Percentiles rank a stretch among this genome's conserved stretches.
phyloP scores from a whole-genome alignment of 2,329 filamentous ascomycete species.

The Fusarium sororula region DNA sequence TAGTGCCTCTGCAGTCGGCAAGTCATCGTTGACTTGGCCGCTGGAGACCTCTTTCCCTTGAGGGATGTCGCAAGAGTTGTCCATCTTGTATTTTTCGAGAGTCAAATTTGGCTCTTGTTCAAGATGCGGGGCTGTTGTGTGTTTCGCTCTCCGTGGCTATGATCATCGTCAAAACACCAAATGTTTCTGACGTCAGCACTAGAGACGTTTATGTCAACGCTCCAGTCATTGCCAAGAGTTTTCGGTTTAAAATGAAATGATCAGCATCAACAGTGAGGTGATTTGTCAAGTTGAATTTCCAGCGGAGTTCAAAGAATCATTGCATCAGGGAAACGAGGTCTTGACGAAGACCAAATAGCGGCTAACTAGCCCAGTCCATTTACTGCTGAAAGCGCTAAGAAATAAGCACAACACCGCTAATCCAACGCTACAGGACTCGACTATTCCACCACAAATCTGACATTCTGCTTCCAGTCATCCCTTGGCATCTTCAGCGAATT shows the following conservation, averaged over 20 bases:
- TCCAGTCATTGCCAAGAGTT: neutral
- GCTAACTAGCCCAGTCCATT: neutral
- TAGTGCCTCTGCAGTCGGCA: neutral
- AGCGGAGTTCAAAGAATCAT: accelerated
- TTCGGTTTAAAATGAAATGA: neutral
- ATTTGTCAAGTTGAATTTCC: neutral
- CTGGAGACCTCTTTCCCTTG: neutral
- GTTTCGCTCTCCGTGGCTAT: neutral
- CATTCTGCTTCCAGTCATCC: slow-evolving; percentile 14
- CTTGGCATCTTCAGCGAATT: slow-evolving; percentile 22
- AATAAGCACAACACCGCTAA: neutral
- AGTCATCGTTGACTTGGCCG: slow-evolving; percentile 1
- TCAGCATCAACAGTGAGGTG: neutral
- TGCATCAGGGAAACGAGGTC: accelerated
- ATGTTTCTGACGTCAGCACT: neutral
- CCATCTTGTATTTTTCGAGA: too few species aligned
- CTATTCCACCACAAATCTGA: neutral
- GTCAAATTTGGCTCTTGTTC: too few species aligned
- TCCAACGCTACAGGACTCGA: neutral
- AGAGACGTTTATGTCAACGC: neutral
- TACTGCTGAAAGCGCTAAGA: neutral
- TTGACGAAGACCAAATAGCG: accelerated
- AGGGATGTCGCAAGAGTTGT: neutral
- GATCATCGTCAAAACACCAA: neutral
- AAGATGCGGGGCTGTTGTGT: neutral